Evolutionary conservation across 2,329 filamentous ascomycete genomes (phyloP).

Genomic region (Diaporthe citriasiana): DNA sequence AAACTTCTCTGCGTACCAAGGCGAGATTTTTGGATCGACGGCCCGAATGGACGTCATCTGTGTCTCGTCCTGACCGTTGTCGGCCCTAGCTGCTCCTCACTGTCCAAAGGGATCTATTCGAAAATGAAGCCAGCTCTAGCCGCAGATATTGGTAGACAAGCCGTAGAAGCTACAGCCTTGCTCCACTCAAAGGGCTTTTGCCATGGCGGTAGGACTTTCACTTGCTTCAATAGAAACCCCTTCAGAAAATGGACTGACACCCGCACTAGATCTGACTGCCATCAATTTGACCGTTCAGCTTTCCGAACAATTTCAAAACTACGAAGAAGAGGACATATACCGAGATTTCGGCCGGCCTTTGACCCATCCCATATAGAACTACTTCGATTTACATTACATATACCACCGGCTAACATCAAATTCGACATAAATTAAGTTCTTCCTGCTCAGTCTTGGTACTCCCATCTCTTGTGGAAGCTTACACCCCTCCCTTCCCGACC

Average conservation of each 20-base stretch:
- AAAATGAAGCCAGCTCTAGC: constrained; percentile 42
- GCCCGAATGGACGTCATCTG: constrained; percentile 18
- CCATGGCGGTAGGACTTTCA: constrained; percentile 44
- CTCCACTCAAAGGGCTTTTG: constrained; percentile 45
- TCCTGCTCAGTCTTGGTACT: no score
- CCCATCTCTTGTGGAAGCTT: no score
- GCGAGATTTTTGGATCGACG: constrained; percentile 41
- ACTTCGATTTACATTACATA: no score
- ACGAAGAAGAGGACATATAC: constrained; percentile 37
- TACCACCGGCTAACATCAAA: no score
- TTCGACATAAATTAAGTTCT: no score
- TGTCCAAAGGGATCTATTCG: constrained; percentile 40
- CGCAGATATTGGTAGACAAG: constrained; percentile 39
- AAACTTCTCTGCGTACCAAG: constrained; percentile 39
- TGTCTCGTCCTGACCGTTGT: constrained; percentile 38
- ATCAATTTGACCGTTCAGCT: constrained; percentile 44
- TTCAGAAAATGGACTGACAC: background rate
- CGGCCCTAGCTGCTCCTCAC: constrained; percentile 38
- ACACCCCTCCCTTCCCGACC: no score
- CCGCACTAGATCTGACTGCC: constrained; percentile 43
- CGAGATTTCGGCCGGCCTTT: constrained; percentile 36
- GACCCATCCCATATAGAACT: constrained; percentile 32
- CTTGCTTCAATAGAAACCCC: background rate
- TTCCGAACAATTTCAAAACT: constrained; percentile 37
- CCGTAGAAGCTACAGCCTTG: constrained; percentile 41